phyloP scores from a whole-genome alignment of 1,284 basidiomycete genomes.

The Ganoderma lucidum region DNA sequence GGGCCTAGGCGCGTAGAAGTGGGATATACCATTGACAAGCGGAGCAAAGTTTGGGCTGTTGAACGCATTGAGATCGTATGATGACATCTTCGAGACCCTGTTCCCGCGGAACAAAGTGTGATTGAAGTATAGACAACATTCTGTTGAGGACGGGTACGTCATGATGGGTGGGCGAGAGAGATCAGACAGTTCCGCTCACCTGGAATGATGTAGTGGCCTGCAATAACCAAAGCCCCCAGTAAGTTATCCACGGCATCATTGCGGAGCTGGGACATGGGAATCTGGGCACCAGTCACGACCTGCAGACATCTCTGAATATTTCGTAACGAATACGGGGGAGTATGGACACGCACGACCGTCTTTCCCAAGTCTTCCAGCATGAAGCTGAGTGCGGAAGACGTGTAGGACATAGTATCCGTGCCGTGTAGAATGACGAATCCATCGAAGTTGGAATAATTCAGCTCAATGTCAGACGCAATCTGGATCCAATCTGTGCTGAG shows the following conservation, averaged over 20 bases:
- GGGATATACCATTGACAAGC: slow-evolving; percentile 75
- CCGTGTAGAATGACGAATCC: slow-evolving; percentile 93
- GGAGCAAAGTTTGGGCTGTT: slow-evolving; percentile 87
- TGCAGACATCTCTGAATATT: slow-evolving; percentile 35
- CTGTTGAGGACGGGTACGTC: slow-evolving; percentile 46
- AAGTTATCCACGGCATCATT: slow-evolving; percentile 93
- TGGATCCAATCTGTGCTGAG: slow-evolving; percentile 81
- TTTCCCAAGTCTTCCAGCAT: slow-evolving; percentile 92
- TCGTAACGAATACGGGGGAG: too few relatives aligned
- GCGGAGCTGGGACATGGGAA: slow-evolving; percentile 86
- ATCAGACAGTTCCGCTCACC: slow-evolving; percentile 51
- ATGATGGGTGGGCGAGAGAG: background rate
- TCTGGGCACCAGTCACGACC: slow-evolving; percentile 93
- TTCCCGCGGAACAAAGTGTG: slow-evolving; percentile 90
- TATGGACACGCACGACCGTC: slow-evolving; percentile 68
- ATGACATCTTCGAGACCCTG: slow-evolving; percentile 85
- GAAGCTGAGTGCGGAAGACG: slow-evolving; percentile 88
- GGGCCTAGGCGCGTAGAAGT: background rate
- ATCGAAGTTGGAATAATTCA: slow-evolving; percentile 87
- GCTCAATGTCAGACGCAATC: slow-evolving; percentile 89
- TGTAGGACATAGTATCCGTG: slow-evolving; percentile 94
- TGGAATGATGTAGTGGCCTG: slow-evolving; percentile 91
- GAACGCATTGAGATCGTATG: slow-evolving; percentile 89
- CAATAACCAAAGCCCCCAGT: slow-evolving; percentile 87
- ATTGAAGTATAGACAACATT: slow-evolving; percentile 90